Evolutionary conservation across 768 basidiomycete genomes (phyloP), one percentile per base, ranked within the genome.

Genomic region (Lanmaoa rubissima): DNA sequence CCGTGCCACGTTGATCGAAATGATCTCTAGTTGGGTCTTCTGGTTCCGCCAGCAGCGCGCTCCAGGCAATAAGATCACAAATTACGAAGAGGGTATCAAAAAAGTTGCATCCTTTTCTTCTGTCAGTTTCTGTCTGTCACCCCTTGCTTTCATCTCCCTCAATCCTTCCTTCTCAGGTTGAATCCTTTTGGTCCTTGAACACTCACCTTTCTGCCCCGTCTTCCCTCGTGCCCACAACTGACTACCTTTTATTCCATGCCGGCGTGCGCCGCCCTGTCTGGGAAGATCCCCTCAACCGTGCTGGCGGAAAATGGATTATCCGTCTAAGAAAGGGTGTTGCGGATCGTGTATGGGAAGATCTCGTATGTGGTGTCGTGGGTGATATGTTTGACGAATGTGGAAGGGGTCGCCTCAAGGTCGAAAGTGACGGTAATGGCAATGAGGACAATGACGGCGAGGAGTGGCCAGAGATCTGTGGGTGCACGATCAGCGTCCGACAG

Each of bases 231-330:
- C 89, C 94, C 7, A 96, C 94, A 4, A 96, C 95, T 5, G 96
- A 98, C 74, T 92, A 96, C 60, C 85, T 98, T 34, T 82, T 97
- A 61, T 97, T 98, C 77, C 92, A 94, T 63, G 78, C 84, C 3
- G 87, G 86, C 40, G 79, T 98, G 55, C 86, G 88, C 24, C 82
- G 92, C 42, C 95, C 96, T 1, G 89, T 96, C 3, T 98, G 96
- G 96, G 96, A 98, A 70, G 94, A 97, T 72, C 89, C 93, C 14
- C 77, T 93, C 54, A 97, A 97, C 70, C 71, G 85, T 48, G 70
- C 84, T 16, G 95, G 95, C 28, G 95, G 94, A 4, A 96, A 95
- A 73, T 98, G 94, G 90, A 96, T 96, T 49, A 82, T 98, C 55
- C 89, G 96, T 51, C 80, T 98, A 47, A 84, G 86, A 63, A 97